phyloP scores from a whole-genome alignment of 306 rosid genomes.

The Sechiopsis laciniata region DNA sequence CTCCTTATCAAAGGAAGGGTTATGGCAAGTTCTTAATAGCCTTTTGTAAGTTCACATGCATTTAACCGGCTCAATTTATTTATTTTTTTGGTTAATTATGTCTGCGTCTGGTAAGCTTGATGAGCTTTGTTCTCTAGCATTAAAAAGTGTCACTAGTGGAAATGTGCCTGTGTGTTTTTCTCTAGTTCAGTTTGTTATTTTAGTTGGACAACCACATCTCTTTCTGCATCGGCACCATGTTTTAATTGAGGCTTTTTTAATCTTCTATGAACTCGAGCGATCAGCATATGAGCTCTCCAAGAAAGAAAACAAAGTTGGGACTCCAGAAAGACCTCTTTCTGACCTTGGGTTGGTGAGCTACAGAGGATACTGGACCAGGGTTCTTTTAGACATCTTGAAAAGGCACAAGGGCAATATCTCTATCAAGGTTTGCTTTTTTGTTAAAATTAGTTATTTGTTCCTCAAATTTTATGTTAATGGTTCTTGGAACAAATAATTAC shows the following conservation, averaged over 20 bases:
- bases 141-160: background rate
- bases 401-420: slow-evolving; percentile 96
- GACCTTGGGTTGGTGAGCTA: slow-evolving; percentile 93
- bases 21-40: slow-evolving; percentile 97
- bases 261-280: slow-evolving; percentile 31
- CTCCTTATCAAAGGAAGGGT: slow-evolving; percentile 99
- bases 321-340: slow-evolving; percentile 98
- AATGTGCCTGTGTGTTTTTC: background rate
- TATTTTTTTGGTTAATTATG: background rate
- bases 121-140: slow-evolving; percentile 1
- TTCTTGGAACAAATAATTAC: background rate
- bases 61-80: background rate
- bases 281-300: slow-evolving; percentile 96
- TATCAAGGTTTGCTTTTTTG: slow-evolving; percentile 79
- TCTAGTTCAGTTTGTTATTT: background rate
- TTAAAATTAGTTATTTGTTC: too few relatives aligned
- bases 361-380: slow-evolving; percentile 99
- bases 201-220: background rate
- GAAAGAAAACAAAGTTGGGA: slow-evolving; percentile 96
- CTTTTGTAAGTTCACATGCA: slow-evolving; percentile 59
- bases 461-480: background rate
- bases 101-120: background rate
- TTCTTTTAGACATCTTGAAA: slow-evolving; percentile 84
- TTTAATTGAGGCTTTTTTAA: slow-evolving; percentile 8
- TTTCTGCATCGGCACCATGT: background rate